These are phyloP conservation scores for Penstemon barbatus DNA, from an alignment of 257 asterid genomes.

Conservation along the genomic window DNA sequence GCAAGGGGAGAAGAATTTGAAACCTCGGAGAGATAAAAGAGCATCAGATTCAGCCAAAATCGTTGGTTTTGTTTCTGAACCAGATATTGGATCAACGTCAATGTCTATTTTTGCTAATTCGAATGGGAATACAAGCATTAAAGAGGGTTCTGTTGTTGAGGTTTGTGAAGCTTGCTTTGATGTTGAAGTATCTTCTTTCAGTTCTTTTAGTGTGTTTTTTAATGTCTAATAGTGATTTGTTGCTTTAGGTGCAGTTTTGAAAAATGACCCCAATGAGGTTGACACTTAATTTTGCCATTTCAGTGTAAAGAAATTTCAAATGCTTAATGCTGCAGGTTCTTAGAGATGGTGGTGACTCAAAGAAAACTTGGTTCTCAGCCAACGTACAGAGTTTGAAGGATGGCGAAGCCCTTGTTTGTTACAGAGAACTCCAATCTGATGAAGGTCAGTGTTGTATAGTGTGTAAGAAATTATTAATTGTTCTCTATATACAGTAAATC, in stretches of 20 bases:
- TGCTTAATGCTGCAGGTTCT: constrained; percentile 60
- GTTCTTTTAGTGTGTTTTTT: constrained; percentile 5
- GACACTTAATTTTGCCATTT: constrained; percentile 7
- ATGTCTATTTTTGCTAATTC: constrained; percentile 15
- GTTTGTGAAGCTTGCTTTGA: constrained; percentile 40
- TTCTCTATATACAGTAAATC: neutral
- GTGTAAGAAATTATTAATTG: constrained; percentile 11
- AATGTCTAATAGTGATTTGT: too few relatives aligned
- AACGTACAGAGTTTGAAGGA: constrained; percentile 63
- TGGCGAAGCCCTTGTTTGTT: constrained; percentile 72
- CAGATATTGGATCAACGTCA: constrained; percentile 38
- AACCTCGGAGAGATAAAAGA: constrained; percentile 41
- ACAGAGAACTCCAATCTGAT: constrained; percentile 53
- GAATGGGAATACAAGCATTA: constrained; percentile 39
- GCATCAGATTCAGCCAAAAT: constrained; percentile 39
- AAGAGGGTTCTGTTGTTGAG: constrained; percentile 83
- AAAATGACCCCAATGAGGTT: too few relatives aligned
- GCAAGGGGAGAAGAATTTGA: constrained; percentile 40
- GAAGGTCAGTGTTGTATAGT: constrained; percentile 57
- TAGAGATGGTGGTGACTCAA: constrained; percentile 60
- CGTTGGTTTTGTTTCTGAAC: constrained; percentile 40
- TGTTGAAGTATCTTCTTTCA: constrained; percentile 19
- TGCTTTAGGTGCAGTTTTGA: too few relatives aligned
- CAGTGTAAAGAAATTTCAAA: constrained; percentile 21
- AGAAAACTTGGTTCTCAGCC: constrained; percentile 82